These are phyloP conservation scores for Chalciporus chontae DNA, from an alignment of 768 basidiomycete species.

Conservation along the genomic window DNA sequence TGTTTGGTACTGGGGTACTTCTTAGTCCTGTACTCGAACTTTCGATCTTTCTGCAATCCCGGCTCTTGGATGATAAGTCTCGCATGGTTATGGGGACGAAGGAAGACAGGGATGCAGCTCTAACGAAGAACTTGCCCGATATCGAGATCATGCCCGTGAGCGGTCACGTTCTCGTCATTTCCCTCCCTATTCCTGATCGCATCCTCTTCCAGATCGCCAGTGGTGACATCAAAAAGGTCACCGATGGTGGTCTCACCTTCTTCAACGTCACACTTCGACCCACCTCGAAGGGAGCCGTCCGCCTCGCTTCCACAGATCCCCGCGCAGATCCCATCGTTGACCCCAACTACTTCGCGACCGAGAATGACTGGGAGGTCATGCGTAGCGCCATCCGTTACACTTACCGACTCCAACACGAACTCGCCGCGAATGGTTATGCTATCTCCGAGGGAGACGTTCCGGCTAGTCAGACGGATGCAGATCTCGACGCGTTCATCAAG, in stretches of 20 bases:
- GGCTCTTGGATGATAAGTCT: not conserved
- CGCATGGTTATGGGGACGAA: not conserved
- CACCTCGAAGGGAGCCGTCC: constrained; percentile 13
- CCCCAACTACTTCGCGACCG: constrained; percentile 3
- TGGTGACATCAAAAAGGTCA: not conserved
- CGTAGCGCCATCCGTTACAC: not conserved
- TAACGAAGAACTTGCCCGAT: constrained; percentile 31
- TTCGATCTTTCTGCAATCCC: not conserved
- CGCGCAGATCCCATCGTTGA: constrained; percentile 5
- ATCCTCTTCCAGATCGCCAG: not conserved
- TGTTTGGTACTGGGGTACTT: constrained; percentile 1
- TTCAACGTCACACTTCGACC: constrained; percentile 4
- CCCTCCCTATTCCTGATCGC: too few relatives aligned
- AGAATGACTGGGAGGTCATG: not conserved
- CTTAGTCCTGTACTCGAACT: not conserved
- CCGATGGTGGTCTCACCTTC: not conserved
- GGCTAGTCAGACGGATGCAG: not conserved
- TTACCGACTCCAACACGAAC: not conserved
- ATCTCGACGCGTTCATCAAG: not conserved
- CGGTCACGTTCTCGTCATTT: not conserved
- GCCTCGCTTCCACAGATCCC: constrained; percentile 21
- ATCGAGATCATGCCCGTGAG: constrained; percentile 35
- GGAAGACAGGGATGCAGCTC: constrained; percentile 1
- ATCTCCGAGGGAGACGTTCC: not conserved
- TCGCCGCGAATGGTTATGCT: not conserved